phyloP scores from a whole-genome alignment of 345 rosid species.

The Murraya paniculata region DNA sequence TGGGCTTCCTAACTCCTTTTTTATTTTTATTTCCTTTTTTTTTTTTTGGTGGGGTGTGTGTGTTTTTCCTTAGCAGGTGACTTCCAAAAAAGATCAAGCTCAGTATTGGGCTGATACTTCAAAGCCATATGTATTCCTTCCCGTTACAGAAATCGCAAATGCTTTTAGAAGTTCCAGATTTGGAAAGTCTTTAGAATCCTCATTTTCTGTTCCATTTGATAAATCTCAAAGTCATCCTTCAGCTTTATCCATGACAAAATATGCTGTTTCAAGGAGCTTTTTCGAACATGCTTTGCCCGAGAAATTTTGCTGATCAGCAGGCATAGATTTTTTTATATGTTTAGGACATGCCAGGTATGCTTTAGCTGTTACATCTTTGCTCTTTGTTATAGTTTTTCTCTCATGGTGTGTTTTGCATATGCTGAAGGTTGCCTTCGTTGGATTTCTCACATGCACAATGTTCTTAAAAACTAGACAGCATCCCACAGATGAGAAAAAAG shows the following conservation, averaged over 20 bases:
- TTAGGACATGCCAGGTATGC: neutral
- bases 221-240: conserved; percentile 48
- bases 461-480: neutral
- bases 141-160: conserved; percentile 66
- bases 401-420: neutral
- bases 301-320: conserved; percentile 31
- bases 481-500: conserved; percentile 31
- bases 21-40: no score
- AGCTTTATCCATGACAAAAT: conserved; percentile 62
- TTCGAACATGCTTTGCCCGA: conserved; percentile 59
- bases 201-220: conserved; percentile 44
- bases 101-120: conserved; percentile 91
- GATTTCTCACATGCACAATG: neutral
- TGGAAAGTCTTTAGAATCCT: conserved; percentile 52
- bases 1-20: conserved; percentile 5
- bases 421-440: neutral
- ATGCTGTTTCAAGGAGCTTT: conserved; percentile 75
- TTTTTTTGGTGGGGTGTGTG: no score
- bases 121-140: conserved; percentile 56
- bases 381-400: neutral
- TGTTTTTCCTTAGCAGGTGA: conserved; percentile 50
- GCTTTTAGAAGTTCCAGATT: conserved; percentile 63
- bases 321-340: neutral
- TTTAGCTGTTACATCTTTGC: neutral
- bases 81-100: conserved; percentile 92